Evolutionary conservation across 2,329 filamentous ascomycete species (phyloP), one percentile per base, ranked within the genome.

Genomic region (Aspergillus sp.): DNA sequence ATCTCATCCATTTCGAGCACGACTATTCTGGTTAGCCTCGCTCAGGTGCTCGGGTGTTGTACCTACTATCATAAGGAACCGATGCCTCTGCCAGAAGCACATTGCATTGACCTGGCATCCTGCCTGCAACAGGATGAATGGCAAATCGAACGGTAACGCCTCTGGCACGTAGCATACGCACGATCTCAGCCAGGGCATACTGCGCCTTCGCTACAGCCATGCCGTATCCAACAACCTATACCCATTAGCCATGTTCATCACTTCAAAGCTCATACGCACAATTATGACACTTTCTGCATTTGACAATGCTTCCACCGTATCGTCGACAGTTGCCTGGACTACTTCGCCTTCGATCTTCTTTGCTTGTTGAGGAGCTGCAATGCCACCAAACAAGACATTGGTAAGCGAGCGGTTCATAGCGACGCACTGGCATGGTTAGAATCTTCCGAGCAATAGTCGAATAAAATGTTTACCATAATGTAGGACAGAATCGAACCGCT

Each of bases 1-100:
- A 96, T 96, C 80, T 97, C 92, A 68, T 96, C 92, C 92, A 96
- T 96, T 78, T 97, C 92, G 49, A 96, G 83, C 28, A 96, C 92
- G 58, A 96, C 79, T 79, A 4, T 6, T 25, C 45, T 52, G 57
- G 61, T 69, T 61, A 69, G 67, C 19, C 64, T 41, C 41, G 41
- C 30, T 13, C 21, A n/a, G 12, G 47, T 30, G 30, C 13, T 12
- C 28, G n/a, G 12, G 41, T 58, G 17, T 19, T 21, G 47, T 10
- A 25, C 78, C 66, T 72, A 81, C 79, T 94, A 69, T 97, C 92
- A 70, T 96, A 96, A 2, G 91, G 91, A 30, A 96, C 92, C 36
- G 85, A 89, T 1, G 92, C 92, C 75, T 97, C 92, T 0, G 92
- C 92, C 13, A 96, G 86, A 2, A 97, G 82, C 4, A 96, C 92